Percentiles rank a stretch among this genome's conserved stretches.
phyloP scores from a whole-genome alignment of 2,329 filamentous ascomycete genomes.

The Annulohypoxylon truncatum region DNA sequence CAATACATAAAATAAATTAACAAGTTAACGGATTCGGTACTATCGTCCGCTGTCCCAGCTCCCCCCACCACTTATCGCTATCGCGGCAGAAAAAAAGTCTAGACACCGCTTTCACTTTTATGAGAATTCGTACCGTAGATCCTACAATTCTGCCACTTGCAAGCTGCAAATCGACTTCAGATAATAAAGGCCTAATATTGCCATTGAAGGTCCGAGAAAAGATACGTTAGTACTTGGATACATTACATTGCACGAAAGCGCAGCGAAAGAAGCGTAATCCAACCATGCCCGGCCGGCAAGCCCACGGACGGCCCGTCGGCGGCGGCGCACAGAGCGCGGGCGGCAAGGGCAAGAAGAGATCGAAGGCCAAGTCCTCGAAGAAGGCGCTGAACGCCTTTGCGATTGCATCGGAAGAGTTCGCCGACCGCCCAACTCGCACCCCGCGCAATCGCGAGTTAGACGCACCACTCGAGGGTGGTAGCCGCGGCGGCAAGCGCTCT shows the following conservation, averaged over 20 bases:
- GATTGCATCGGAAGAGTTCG: conserved; percentile 65
- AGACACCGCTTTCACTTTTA: conserved; percentile 34
- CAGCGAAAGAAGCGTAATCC: conserved; percentile 5
- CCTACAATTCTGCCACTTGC: neutral
- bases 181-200: too few species aligned
- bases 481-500: conserved; percentile 55
- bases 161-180: neutral
- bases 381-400: conserved; percentile 69
- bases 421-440: conserved; percentile 60
- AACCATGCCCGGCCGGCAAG: conserved; percentile 68
- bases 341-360: conserved; percentile 54
- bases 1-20: too few species aligned
- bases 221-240: neutral
- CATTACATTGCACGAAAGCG: neutral
- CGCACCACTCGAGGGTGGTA: conserved; percentile 50
- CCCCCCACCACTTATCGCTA: conserved; percentile 34
- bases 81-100: conserved; percentile 39
- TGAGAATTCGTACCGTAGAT: conserved; percentile 21
- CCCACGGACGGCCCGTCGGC: conserved; percentile 66
- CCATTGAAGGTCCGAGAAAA: neutral
- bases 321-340: conserved; percentile 47
- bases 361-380: conserved; percentile 61
- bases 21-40: too few species aligned
- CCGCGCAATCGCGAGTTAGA: conserved; percentile 65
- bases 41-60: too few species aligned